Conservation (phyloP, 306 rosid genomes). For the Glycine latifolia region DNA sequence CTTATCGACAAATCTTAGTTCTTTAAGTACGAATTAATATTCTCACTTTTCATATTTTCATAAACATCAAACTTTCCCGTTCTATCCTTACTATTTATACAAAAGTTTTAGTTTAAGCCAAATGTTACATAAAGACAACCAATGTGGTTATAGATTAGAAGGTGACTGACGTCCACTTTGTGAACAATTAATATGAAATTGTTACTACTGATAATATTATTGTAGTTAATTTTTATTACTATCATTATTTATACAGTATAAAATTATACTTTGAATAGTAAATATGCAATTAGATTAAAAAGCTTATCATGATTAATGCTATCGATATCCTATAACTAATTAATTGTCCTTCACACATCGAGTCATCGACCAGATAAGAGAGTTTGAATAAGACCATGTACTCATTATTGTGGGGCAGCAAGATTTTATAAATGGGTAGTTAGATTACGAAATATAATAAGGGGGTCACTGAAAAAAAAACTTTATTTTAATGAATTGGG, state of each 20-base stretch:
- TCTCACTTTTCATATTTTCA: no score
- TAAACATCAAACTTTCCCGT: no score
- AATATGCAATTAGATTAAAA: neutral
- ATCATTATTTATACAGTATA: neutral
- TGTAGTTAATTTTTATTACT: neutral
- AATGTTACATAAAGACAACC: neutral
- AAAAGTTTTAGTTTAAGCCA: neutral
- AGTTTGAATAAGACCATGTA: neutral
- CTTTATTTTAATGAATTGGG: no score
- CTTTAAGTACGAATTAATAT: no score
- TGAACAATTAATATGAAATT: neutral
- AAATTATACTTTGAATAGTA: neutral
- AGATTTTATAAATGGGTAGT: neutral
- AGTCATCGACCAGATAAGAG: neutral
- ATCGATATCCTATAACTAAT: neutral
- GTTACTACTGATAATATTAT: neutral
- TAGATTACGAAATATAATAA: neutral
- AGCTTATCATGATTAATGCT: neutral
- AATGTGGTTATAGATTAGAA: slow-evolving; percentile 10
- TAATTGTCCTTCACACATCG: neutral
- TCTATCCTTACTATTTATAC: neutral
- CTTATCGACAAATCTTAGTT: no score
- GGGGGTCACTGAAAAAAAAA: no score
- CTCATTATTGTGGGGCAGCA: neutral
- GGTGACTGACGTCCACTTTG: neutral